Base-by-base conservation (phyloP, 208 protist species). In the Trypanosoma platydactyli region DNA sequence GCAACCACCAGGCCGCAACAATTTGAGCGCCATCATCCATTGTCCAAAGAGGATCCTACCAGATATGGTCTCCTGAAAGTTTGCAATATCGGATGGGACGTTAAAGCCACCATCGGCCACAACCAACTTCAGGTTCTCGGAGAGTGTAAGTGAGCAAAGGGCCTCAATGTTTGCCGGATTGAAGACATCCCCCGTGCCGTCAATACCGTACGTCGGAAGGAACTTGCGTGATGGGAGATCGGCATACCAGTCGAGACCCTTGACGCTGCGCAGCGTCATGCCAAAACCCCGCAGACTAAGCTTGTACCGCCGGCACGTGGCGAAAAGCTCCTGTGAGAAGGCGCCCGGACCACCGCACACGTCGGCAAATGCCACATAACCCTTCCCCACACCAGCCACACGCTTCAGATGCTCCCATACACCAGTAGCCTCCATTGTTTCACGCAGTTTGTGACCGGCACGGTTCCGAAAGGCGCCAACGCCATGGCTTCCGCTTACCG, bases 71-170 rank as follows among this genome's bases (percentile, higher is more conserved):
- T 97, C 89, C 69, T 97, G 92, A 58, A 83, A 94, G 64, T 93
- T 92, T 22, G 82, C 81, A 13, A 90, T 56, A 42, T 84, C 72
- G 24, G 82, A 76, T 29, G 82, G 69, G 0, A 97, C 77, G 48
- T 81, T 64, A 61, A 96, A 96, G 64, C 92, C 92, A 67, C 92
- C 92, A 54, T 97, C 92, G 30, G 87, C 89, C n/a, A 97, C 92
- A n/a, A 92, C 88, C 5, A 97, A 74, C 33, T 83, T 71, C 53
- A 94, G 20, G 46, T 64, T 66, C 20, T 71, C 60, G 1, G 45
- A 30, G 38, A 29, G 20, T 0, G 83, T 88, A 13, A 91, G 15
- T 1, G 85, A 82, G 18, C 59, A 64, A 3, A 97, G 75, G 25
- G 78, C 86, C 13, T 96, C 78, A 29, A 97, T 76, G 53, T 95